Evolutionary conservation across 495 filamentous ascomycete species (phyloP), one percentile per base, ranked within the genome.

Genomic region (Neurospora sp.): DNA sequence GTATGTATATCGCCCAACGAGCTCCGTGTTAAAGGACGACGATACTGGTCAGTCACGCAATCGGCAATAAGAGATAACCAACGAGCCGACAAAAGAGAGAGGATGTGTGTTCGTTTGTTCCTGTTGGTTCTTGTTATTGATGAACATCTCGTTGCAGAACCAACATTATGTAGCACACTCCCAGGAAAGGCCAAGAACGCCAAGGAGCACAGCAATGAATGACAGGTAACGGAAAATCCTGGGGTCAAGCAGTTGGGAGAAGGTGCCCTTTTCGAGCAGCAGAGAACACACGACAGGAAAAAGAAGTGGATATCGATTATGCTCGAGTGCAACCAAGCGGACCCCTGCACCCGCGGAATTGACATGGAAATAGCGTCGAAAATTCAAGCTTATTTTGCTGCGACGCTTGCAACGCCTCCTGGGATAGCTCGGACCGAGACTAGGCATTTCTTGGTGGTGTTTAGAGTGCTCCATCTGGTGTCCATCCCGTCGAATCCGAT

Each of bases 371-470:
- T 75, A 71, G 70, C 74, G 73, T 73, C 73, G 75, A 69, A 78
- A 35, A 76, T 77, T 77, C 79, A 79, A 81, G 78, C 79, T 81
- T 81, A 79, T 78, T 79, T 78, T 73, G 70, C 76, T 61, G 53
- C 27, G 9, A 61, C 42, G 7, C 16, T 44, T 18, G 18, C 48
- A 27, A 27, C 27, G 27, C 27, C 27, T 27, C 53, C 53, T 35
- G 22, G 45, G 53, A 35, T 61, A 31, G 22, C 12, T 61, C 53
- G 53, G 53, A 35, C 35, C 35, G 35, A 35, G 35, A 61, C 53
- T 61, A 27, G 53, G 53, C 53, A 35, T 61, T 61, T 61, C 53
- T 61, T 61, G 53, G 53, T 61, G 12, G 53, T 61, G 27, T 61
- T 53, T 61, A 31, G 27, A 61, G 53, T 61, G 53, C 45, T 20